Percentiles rank a stretch among this genome's conserved stretches.
phyloP scores from a whole-genome alignment of 495 filamentous ascomycete genomes.

The Pseudomonodictys pantanalensis region DNA sequence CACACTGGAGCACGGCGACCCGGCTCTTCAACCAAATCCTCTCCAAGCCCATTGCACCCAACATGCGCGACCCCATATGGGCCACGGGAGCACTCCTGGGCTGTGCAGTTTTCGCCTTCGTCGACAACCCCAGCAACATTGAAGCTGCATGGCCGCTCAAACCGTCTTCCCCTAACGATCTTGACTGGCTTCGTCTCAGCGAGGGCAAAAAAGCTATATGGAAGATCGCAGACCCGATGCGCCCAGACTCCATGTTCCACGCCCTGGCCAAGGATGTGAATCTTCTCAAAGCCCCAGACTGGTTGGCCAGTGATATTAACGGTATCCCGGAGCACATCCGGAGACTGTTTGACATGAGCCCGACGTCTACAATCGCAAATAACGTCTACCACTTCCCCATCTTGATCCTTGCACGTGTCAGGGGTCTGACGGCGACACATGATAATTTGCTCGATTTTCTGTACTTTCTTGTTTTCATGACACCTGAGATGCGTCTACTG shows the following conservation, averaged over 20 bases:
- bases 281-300: neutral
- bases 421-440: constrained; percentile 33
- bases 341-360: constrained; percentile 2
- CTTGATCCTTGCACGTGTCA: constrained; percentile 31
- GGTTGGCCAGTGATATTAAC: constrained; percentile 3
- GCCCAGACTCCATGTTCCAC: constrained; percentile 41
- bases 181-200: constrained; percentile 44
- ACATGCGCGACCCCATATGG: constrained; percentile 44
- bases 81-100: constrained; percentile 42
- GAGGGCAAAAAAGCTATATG: constrained; percentile 42
- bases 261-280: neutral
- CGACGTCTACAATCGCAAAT: constrained; percentile 1
- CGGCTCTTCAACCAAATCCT: constrained; percentile 42
- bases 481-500: constrained; percentile 35
- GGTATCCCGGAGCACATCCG: neutral
- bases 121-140: constrained; percentile 35
- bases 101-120: constrained; percentile 37
- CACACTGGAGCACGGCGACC: constrained; percentile 42
- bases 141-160: constrained; percentile 46
- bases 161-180: constrained; percentile 30
- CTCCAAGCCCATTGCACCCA: constrained; percentile 30
- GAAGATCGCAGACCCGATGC: constrained; percentile 39
- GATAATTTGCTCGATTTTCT: constrained; percentile 39
- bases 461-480: constrained; percentile 41
- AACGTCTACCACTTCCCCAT: constrained; percentile 34